phyloP scores from a whole-genome alignment of 768 basidiomycete species.

The Leccinellum rugosiceps region DNA sequence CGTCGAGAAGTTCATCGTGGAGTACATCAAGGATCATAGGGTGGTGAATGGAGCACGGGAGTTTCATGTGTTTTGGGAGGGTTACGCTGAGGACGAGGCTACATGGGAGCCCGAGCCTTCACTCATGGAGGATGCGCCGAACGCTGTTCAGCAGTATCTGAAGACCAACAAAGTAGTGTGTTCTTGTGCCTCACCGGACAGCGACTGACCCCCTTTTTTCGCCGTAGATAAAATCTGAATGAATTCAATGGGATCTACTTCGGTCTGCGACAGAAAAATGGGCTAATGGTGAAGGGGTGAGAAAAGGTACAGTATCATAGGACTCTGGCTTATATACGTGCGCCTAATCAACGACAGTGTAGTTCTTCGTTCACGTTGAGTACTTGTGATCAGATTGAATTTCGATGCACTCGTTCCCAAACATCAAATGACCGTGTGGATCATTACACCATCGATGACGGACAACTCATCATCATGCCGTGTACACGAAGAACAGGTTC shows the following conservation, averaged over 20 bases:
- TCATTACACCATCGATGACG: background rate
- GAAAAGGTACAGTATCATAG: background rate
- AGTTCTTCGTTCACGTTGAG: slow-evolving; percentile 6
- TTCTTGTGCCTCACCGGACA: background rate
- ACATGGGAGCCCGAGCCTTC: slow-evolving; percentile 56
- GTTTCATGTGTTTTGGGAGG: slow-evolving; percentile 54
- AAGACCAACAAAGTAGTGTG: slow-evolving; percentile 10
- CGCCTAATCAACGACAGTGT: slow-evolving; percentile 1
- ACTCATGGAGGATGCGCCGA: slow-evolving; percentile 50
- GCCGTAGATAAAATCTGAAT: slow-evolving; percentile 8
- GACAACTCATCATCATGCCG: slow-evolving; percentile 31
- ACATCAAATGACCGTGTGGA: background rate
- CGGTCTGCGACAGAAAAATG: background rate
- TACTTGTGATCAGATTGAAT: slow-evolving; percentile 7
- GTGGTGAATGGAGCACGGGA: slow-evolving; percentile 35
- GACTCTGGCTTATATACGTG: slow-evolving; percentile 9
- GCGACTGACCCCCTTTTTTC: background rate
- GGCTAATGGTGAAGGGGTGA: slow-evolving; percentile 1
- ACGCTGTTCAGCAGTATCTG: slow-evolving; percentile 41
- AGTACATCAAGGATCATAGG: slow-evolving; percentile 37
- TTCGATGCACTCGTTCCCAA: slow-evolving; percentile 3
- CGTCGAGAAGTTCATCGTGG: slow-evolving; percentile 45
- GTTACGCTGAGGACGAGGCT: slow-evolving; percentile 47
- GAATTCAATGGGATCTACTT: background rate
- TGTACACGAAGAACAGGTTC: slow-evolving; percentile 60